These are phyloP conservation scores for Passalora sequoiae DNA, from an alignment of 2,329 filamentous ascomycete genomes.

Conservation along the genomic window DNA sequence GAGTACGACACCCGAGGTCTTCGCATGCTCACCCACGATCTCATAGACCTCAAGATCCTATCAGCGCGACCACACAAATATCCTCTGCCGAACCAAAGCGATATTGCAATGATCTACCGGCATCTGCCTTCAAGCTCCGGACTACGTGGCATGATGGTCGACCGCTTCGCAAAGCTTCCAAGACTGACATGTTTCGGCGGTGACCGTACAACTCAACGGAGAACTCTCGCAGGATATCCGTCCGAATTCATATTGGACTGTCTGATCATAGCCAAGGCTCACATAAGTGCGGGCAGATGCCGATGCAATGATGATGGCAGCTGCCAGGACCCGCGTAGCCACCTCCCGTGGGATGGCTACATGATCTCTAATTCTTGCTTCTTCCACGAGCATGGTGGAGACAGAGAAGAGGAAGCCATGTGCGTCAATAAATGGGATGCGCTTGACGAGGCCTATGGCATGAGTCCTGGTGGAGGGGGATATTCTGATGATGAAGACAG, in stretches of 20 bases:
- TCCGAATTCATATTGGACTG: background rate
- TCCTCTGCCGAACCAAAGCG: background rate
- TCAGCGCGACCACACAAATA: background rate
- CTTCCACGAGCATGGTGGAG: slow-evolving; percentile 8
- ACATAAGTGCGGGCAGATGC: background rate
- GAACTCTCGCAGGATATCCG: background rate
- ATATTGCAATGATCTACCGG: slow-evolving; percentile 4
- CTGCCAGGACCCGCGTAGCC: background rate
- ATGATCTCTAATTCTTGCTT: background rate
- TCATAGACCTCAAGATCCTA: slow-evolving; percentile 11
- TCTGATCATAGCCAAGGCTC: background rate
- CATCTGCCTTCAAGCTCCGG: slow-evolving; percentile 3
- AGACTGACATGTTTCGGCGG: background rate
- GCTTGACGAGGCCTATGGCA: background rate
- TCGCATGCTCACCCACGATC: slow-evolving; percentile 8
- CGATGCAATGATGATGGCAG: background rate
- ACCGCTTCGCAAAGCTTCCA: background rate
- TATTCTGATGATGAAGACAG: no score
- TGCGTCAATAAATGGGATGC: slow-evolving; percentile 2
- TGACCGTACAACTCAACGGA: background rate
- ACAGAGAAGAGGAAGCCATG: background rate
- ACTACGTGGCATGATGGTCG: background rate
- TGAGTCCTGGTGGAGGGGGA: no score
- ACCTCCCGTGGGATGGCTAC: background rate
- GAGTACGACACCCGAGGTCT: slow-evolving; percentile 11